These are phyloP conservation scores for Wickerhamomyces silvicola DNA, from an alignment of 805 yeast genomes.

Conservation along the genomic window DNA sequence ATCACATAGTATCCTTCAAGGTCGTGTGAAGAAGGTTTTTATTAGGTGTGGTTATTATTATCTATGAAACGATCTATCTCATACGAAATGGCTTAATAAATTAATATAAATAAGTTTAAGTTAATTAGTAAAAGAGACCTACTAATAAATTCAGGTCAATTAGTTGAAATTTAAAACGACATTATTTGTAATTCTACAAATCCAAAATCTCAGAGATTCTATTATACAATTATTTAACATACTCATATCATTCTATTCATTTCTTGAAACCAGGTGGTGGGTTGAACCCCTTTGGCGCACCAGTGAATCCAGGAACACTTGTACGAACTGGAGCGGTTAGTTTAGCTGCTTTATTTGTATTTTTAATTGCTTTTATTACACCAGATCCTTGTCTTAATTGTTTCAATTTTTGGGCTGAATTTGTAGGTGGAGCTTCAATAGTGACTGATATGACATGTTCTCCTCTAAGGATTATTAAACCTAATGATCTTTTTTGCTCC, in stretches of 20 bases:
- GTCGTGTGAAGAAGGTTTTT: too few species aligned
- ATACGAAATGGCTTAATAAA: too few species aligned
- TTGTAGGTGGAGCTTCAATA: slow-evolving; percentile 26
- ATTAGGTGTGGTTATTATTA: too few species aligned
- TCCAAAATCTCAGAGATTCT: too few species aligned
- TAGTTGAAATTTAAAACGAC: too few species aligned
- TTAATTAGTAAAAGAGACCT: too few species aligned
- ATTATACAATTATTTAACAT: neutral
- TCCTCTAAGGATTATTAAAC: slow-evolving; percentile 80
- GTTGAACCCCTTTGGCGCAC: slow-evolving; percentile 36
- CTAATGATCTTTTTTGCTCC: slow-evolving; percentile 71
- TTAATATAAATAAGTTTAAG: too few species aligned
- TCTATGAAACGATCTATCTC: too few species aligned
- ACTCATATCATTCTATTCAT: slow-evolving; percentile 4
- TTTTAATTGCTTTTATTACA: slow-evolving; percentile 24
- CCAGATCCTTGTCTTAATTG: slow-evolving; percentile 23
- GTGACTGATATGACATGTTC: slow-evolving; percentile 65
- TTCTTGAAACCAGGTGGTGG: slow-evolving; percentile 42
- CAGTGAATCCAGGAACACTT: slow-evolving; percentile 25
- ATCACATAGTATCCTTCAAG: too few species aligned
- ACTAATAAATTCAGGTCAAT: too few species aligned
- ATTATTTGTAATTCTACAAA: too few species aligned
- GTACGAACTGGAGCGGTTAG: slow-evolving; percentile 22
- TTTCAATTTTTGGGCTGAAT: slow-evolving; percentile 17
- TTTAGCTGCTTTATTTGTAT: slow-evolving; percentile 4